Evolutionary conservation across 2,329 filamentous ascomycete species (phyloP).

Genomic region (Acrocalymma vagum): DNA sequence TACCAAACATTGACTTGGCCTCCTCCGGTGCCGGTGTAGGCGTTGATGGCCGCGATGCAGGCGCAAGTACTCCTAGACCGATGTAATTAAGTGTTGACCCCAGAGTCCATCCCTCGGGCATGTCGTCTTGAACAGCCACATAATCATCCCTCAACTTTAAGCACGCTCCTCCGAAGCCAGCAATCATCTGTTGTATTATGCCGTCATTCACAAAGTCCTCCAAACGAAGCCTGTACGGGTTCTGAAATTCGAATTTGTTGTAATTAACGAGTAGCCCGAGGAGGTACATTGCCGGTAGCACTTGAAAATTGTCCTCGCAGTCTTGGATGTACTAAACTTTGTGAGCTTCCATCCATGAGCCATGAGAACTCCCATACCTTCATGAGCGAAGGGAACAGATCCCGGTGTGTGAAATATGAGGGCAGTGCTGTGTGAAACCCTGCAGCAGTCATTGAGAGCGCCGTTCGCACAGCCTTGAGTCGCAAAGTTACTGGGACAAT

Average conservation of each 20-base stretch:
- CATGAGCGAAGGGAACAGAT: constrained; percentile 93
- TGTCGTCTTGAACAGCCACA: constrained; percentile 85
- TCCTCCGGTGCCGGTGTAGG: constrained; percentile 77
- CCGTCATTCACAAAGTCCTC: constrained; percentile 95
- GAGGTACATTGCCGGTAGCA: constrained; percentile 78
- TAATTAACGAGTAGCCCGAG: constrained; percentile 93
- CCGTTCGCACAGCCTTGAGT: constrained; percentile 80
- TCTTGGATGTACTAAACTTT: constrained; percentile 78
- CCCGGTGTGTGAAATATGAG: constrained; percentile 93
- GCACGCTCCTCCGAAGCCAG: constrained; percentile 78
- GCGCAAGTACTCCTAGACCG: constrained; percentile 78
- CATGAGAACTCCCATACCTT: constrained; percentile 66
- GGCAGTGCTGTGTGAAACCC: constrained; percentile 94
- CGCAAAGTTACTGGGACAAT: constrained; percentile 72
- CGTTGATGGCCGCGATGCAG: constrained; percentile 68
- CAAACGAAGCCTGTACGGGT: constrained; percentile 89
- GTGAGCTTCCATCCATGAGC: constrained; percentile 1
- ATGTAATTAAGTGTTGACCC: constrained; percentile 83
- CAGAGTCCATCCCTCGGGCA: constrained; percentile 89
- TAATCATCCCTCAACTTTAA: constrained; percentile 75
- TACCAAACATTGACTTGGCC: constrained; percentile 80
- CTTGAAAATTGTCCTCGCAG: constrained; percentile 68
- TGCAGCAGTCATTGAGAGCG: constrained; percentile 86
- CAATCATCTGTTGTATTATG: constrained; percentile 83
- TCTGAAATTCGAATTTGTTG: constrained; percentile 99